These are phyloP conservation scores for Leccinum uliginosum DNA, from an alignment of 768 basidiomycete genomes.

Conservation along the genomic window DNA sequence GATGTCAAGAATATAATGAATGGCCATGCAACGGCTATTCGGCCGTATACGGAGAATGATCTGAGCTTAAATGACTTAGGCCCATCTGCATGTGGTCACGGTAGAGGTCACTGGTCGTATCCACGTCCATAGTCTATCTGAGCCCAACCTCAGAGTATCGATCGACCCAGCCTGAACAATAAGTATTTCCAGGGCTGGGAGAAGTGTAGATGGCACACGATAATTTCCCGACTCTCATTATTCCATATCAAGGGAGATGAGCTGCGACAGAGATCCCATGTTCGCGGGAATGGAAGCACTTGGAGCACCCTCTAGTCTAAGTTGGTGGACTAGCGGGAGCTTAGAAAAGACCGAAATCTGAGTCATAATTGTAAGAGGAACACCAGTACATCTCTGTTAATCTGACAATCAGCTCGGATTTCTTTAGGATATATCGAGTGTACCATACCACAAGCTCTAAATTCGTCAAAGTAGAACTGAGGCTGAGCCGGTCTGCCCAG, in stretches of 20 bases:
- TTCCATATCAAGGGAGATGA: constrained; percentile 61
- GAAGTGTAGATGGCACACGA: constrained; percentile 19
- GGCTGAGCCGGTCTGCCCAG: constrained; percentile 52
- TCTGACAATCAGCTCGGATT: constrained; percentile 10
- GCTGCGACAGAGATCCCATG: constrained; percentile 52
- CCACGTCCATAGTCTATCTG: constrained; percentile 28
- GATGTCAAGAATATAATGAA: constrained; percentile 23
- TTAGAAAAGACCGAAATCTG: constrained; percentile 58
- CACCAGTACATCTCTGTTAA: constrained; percentile 51
- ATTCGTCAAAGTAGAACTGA: constrained; percentile 56
- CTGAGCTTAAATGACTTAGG: constrained; percentile 25
- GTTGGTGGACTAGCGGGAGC: constrained; percentile 49
- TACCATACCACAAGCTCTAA: constrained; percentile 64
- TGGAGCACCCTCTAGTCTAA: constrained; percentile 62
- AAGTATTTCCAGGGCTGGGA: constrained; percentile 23
- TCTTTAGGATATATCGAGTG: constrained; percentile 34
- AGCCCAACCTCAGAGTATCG: constrained; percentile 26
- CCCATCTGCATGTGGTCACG: constrained; percentile 17
- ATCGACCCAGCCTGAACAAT: constrained; percentile 23
- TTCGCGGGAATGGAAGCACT: constrained; percentile 54
- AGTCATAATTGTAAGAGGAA: constrained; percentile 57
- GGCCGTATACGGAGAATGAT: constrained; percentile 28
- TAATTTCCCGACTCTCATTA: constrained; percentile 39
- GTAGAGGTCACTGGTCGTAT: constrained; percentile 25
- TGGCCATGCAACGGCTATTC: constrained; percentile 22